A percentile compares a stretch with the other conserved stretches of the same genome.
phyloP scores from a whole-genome alignment of 2,329 filamentous ascomycete genomes.

The Colletotrichum lini region DNA sequence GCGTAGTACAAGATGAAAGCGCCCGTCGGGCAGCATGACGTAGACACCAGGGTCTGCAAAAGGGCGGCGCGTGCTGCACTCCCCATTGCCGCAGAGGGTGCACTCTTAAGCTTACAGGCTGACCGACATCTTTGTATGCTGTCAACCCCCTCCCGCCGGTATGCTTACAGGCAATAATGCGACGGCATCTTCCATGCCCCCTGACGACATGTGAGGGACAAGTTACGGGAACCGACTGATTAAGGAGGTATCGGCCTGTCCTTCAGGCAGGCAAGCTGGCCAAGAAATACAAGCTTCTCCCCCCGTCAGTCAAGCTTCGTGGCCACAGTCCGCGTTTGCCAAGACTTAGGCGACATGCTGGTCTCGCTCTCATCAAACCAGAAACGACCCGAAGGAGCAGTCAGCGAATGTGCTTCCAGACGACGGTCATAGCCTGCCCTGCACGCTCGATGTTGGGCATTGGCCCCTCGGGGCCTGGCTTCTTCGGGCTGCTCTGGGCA shows the following conservation, averaged over 20 bases:
- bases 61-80: neutral
- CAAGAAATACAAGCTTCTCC: slow-evolving; percentile 38
- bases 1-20: neutral
- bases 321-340: slow-evolving; percentile 39
- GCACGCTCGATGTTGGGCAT: slow-evolving; percentile 29
- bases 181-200: neutral
- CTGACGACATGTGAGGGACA: slow-evolving; percentile 18
- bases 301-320: slow-evolving; percentile 35
- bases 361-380: slow-evolving; percentile 34
- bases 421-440: slow-evolving; percentile 34
- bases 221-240: neutral
- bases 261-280: slow-evolving; percentile 7
- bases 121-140: neutral
- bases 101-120: neutral
- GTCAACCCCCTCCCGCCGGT: neutral
- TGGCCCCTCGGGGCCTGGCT: slow-evolving; percentile 16
- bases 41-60: slow-evolving; percentile 10
- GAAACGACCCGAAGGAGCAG: slow-evolving; percentile 9
- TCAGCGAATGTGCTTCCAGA: slow-evolving; percentile 19
- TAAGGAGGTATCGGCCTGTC: neutral
- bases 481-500: slow-evolving; percentile 7
- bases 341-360: slow-evolving; percentile 36
- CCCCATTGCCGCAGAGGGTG: neutral
- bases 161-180: neutral
- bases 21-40: slow-evolving; percentile 26